Evolutionary conservation across 306 rosid species (phyloP), one percentile per base, ranked within the genome.

Genomic region (Cotoneaster glaucophyllus): DNA sequence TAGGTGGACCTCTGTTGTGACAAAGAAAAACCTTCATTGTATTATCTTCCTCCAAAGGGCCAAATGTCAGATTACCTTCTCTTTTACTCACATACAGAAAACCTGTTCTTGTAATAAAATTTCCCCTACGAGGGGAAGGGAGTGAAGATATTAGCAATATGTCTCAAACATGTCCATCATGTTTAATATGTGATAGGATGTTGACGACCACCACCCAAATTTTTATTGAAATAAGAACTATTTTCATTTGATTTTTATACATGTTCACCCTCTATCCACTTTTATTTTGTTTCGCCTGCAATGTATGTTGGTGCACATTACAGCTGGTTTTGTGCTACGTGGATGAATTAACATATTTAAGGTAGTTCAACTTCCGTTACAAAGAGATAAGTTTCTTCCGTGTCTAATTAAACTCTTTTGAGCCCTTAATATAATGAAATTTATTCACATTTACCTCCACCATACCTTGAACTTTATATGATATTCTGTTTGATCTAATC

Each of bases 1-100:
- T 66, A n/a, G 57, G 63, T 69, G 78, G 73, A 52, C 67, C 63
- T 63, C 71, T 64, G 19, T 32, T 74, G 70, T 62, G 68, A 58
- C 45, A 44, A 19, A 13, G 44, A 41, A 78, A 71, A 18, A 32
- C 34, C 54, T 43, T 67, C 44, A 34, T 28, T 41, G n/a, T 73
- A 32, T 65, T 66, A 73, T 68, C 76, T 76, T 43, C 58, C 59
- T 61, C 25, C 31, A 8, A n/a, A 10, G 54, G 76, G 67, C 64
- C 17, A 28, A 21, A 32, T n/a, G 22, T 32, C 13, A 28, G 4
- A 19, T 12, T 11, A 59, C 6, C 69, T 61, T 41, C 26, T 21
- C 41, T 18, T 53, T 21, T 54, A 54, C 25, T 19, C 59, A 54
- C 59, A 3, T 4, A 7, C 4, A 17, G 25, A 18, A 7, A 54